Conservation (phyloP, 2,329 filamentous ascomycete genomes). For the Colletotrichum orchidophilum region DNA sequence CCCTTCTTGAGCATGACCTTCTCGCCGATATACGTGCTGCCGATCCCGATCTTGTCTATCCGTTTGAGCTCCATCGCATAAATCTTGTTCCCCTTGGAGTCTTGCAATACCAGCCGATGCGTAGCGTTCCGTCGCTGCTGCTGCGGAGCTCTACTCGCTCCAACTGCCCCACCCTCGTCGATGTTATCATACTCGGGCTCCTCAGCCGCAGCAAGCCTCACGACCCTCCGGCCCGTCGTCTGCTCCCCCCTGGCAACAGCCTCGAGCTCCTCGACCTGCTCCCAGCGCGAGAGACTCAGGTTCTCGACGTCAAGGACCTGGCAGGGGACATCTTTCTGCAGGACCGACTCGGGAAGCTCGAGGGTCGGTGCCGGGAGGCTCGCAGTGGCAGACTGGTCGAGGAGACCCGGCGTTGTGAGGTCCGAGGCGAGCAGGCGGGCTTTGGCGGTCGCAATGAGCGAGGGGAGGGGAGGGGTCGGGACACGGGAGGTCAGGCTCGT, state of each 20-base stretch:
- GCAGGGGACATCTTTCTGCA: conserved; percentile 73
- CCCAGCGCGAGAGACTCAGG: conserved; percentile 81
- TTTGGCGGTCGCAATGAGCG: conserved; percentile 80
- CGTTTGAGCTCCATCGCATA: conserved; percentile 78
- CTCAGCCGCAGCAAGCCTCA: conserved; percentile 69
- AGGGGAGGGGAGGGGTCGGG: conserved; percentile 70
- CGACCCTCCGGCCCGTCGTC: conserved; percentile 81
- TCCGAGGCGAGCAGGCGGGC: conserved; percentile 84
- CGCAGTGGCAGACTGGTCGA: conserved; percentile 52
- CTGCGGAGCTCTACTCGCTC: conserved; percentile 5
- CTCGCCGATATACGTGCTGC: conserved; percentile 76
- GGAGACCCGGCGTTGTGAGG: conserved; percentile 68
- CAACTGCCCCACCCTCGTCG: conserved; percentile 36
- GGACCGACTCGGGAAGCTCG: conserved; percentile 60
- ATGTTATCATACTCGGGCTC: conserved; percentile 57
- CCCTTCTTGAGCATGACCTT: conserved; percentile 80
- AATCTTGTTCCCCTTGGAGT: conserved; percentile 74
- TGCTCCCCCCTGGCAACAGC: conserved; percentile 77
- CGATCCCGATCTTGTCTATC: conserved; percentile 72
- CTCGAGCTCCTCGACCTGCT: conserved; percentile 86
- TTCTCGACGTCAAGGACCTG: conserved; percentile 92
- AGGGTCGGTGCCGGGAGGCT: conserved; percentile 63
- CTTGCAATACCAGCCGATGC: conserved; percentile 85
- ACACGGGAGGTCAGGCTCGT: conserved; percentile 66
- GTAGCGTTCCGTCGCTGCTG: conserved; percentile 61